Evolutionary conservation across 257 asterid genomes (phyloP).

Genomic region (Ligustrum vulgare): DNA sequence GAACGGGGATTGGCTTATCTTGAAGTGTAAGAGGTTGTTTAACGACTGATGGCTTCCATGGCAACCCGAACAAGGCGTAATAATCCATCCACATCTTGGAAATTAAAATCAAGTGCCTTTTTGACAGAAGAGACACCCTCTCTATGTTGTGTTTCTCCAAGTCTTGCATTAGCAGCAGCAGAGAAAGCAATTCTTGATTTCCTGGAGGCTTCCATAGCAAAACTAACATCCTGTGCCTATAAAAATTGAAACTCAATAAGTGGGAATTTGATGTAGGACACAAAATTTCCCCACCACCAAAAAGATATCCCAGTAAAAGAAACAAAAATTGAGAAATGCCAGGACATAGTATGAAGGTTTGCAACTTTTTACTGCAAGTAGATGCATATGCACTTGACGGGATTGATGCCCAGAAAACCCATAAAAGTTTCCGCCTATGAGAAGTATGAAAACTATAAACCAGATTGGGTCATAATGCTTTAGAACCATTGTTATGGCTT

Average conservation of each 20-base stretch:
- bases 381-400: constrained; percentile 1
- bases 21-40: constrained; percentile 28
- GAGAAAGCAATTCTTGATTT: constrained; percentile 66
- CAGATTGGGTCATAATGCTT: not conserved
- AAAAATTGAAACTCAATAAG: constrained; percentile 22
- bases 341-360: not conserved
- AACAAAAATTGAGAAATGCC: not conserved
- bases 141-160: constrained; percentile 50
- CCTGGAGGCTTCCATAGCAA: constrained; percentile 96
- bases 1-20: constrained; percentile 27
- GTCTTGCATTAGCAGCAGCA: constrained; percentile 64
- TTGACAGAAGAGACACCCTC: constrained; percentile 65
- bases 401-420: constrained; percentile 5
- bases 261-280: constrained; percentile 6
- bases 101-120: constrained; percentile 87
- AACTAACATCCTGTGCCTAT: constrained; percentile 78
- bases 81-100: constrained; percentile 82
- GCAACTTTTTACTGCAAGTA: not conserved
- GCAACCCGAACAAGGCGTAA: constrained; percentile 89
- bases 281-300: not conserved
- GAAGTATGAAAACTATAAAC: not conserved
- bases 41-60: constrained; percentile 70
- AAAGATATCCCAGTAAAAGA: not conserved
- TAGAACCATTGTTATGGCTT: not conserved
- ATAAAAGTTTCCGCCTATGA: not conserved